phyloP scores from a whole-genome alignment of 257 asterid genomes.

The Henckelia pumila region DNA sequence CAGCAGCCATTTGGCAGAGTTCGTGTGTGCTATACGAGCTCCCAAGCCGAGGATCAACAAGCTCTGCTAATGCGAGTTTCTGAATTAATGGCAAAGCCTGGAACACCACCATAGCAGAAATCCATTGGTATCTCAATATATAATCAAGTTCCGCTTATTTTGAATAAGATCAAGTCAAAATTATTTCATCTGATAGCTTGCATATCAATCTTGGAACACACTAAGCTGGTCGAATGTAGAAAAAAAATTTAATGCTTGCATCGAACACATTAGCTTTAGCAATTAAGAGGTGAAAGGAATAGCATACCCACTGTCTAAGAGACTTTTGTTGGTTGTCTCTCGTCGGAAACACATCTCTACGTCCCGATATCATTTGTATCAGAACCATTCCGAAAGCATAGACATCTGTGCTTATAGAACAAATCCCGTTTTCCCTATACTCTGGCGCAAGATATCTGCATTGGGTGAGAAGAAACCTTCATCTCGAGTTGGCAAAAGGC shows the following conservation, averaged over 20 bases:
- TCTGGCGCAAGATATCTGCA: constrained; percentile 79
- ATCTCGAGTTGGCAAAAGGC: constrained; percentile 7
- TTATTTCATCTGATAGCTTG: neutral
- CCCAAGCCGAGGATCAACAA: constrained; percentile 59
- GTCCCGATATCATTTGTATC: constrained; percentile 69
- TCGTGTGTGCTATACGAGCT: constrained; percentile 56
- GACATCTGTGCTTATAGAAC: constrained; percentile 54
- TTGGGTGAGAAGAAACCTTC: constrained; percentile 1
- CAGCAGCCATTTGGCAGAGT: constrained; percentile 64
- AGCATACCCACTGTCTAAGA: constrained; percentile 59
- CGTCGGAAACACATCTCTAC: constrained; percentile 35
- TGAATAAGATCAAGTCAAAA: neutral
- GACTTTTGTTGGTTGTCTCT: constrained; percentile 44
- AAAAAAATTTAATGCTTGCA: too few species aligned
- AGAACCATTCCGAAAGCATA: constrained; percentile 63
- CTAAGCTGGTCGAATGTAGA: neutral
- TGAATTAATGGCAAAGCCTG: constrained; percentile 63
- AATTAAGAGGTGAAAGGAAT: neutral
- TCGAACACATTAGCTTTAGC: too few species aligned
- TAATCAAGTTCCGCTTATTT: neutral
- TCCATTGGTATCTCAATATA: neutral
- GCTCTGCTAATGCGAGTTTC: constrained; percentile 51
- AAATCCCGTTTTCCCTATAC: constrained; percentile 49
- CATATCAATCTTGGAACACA: neutral
- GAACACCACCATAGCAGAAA: constrained; percentile 12